Conservation (phyloP, 2,329 filamentous ascomycete species). For the Curvularia sp. region DNA sequence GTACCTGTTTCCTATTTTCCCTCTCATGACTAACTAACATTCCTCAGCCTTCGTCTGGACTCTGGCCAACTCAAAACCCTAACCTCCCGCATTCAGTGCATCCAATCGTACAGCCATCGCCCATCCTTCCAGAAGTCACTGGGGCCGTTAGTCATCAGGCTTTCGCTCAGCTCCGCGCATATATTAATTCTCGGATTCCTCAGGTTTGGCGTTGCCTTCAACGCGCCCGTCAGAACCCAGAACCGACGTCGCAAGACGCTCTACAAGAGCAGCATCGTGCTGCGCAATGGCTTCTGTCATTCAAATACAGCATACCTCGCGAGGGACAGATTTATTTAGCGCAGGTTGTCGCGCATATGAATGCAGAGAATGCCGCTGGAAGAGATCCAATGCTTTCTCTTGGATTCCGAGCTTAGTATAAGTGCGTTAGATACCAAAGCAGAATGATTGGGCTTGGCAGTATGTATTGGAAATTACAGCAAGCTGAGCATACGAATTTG, state of each 20-base stretch:
- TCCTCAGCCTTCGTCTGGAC: too few species aligned
- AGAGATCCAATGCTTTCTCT: conserved; percentile 7
- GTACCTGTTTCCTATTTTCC: neutral
- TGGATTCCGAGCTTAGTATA: neutral
- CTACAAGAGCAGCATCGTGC: conserved; percentile 1
- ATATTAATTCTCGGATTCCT: conserved; percentile 8
- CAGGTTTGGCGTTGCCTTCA: conserved; percentile 6
- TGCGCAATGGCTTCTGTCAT: conserved; percentile 1
- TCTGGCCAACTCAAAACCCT: too few species aligned
- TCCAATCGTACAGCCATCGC: neutral
- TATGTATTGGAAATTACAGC: neutral
- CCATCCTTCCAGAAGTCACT: neutral
- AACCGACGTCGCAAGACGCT: neutral
- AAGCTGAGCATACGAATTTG: neutral
- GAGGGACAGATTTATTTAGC: conserved; percentile 7
- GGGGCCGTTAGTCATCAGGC: neutral
- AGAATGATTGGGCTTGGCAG: neutral
- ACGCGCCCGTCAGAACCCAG: neutral
- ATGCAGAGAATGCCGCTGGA: neutral
- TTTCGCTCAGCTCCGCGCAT: conserved; percentile 1
- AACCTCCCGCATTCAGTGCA: too few species aligned
- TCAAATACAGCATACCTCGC: conserved; percentile 3
- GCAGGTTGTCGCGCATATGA: conserved; percentile 3
- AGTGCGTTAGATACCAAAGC: too few species aligned
- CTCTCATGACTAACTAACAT: neutral